Conservation (phyloP, 164 flowering plant species). For the Houttuynia cordata region DNA sequence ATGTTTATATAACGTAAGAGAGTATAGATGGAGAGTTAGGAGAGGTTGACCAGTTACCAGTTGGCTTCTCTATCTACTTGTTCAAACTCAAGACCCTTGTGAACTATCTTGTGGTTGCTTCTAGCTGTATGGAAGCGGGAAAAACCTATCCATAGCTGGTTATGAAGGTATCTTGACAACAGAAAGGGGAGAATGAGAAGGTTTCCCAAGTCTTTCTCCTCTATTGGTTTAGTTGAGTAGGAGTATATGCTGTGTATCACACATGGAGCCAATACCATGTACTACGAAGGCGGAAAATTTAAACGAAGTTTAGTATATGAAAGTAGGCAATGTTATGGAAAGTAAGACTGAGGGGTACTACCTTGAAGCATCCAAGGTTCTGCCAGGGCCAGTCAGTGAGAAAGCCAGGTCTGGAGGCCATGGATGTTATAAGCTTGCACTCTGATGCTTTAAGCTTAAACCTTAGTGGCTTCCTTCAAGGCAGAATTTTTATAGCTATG, state of each 20-base stretch:
- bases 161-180: conserved; percentile 7
- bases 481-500: no score
- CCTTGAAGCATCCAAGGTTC: no score
- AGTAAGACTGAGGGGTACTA: no score
- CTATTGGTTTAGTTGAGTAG: neutral
- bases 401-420: no score
- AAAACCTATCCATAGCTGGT: conserved; percentile 10
- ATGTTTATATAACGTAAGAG: neutral
- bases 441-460: no score
- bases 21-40: neutral
- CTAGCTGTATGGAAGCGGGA: conserved; percentile 13
- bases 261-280: conserved; percentile 7
- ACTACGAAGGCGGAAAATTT: neutral
- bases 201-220: conserved; percentile 4
- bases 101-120: conserved; percentile 16
- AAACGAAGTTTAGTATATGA: no score
- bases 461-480: no score
- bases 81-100: conserved; percentile 24
- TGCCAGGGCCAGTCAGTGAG: no score
- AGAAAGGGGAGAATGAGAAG: conserved; percentile 3
- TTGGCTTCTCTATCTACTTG: conserved; percentile 34
- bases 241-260: conserved; percentile 1
- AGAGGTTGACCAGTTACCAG: no score
- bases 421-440: no score
- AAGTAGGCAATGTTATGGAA: no score